Evolutionary conservation across 148 eudicot genomes (phyloP).

Genomic region (Rheum nobile): DNA sequence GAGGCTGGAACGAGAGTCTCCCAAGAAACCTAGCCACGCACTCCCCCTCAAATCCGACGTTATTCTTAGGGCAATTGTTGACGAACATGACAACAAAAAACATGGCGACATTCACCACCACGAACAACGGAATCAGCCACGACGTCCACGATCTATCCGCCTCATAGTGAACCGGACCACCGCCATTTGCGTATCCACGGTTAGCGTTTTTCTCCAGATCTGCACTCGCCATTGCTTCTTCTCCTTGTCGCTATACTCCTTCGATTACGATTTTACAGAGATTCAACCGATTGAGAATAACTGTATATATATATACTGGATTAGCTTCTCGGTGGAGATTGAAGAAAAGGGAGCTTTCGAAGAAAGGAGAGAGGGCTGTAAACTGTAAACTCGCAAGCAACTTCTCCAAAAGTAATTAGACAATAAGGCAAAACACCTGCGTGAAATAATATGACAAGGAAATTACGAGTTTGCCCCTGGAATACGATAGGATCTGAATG

Average conservation of each 20-base stretch:
- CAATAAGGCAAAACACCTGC: neutral
- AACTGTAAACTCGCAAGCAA: neutral
- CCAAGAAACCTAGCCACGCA: conserved; percentile 65
- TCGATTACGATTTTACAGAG: neutral
- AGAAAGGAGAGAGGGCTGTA: neutral
- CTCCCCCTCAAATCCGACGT: conserved; percentile 15
- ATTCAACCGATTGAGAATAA: neutral
- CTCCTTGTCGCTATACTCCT: neutral
- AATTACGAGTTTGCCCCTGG: neutral
- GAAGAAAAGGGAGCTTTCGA: neutral
- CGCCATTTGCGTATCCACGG: neutral
- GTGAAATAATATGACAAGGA: neutral
- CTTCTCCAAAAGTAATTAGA: neutral
- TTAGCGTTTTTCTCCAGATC: conserved; percentile 5
- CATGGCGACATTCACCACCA: conserved; percentile 61
- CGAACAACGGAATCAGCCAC: conserved; percentile 86
- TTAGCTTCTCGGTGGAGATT: neutral
- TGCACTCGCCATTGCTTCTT: conserved; percentile 1
- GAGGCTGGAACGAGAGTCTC: conserved; percentile 61
- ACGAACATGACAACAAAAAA: conserved; percentile 62
- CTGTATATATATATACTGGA: neutral
- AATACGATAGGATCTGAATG: neutral
- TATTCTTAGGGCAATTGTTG: conserved; percentile 72
- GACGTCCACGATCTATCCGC: conserved; percentile 67
- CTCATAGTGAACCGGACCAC: conserved; percentile 10